phyloP scores from a whole-genome alignment of 2,329 filamentous ascomycete genomes.

The Pseudocercospora cruenta region DNA sequence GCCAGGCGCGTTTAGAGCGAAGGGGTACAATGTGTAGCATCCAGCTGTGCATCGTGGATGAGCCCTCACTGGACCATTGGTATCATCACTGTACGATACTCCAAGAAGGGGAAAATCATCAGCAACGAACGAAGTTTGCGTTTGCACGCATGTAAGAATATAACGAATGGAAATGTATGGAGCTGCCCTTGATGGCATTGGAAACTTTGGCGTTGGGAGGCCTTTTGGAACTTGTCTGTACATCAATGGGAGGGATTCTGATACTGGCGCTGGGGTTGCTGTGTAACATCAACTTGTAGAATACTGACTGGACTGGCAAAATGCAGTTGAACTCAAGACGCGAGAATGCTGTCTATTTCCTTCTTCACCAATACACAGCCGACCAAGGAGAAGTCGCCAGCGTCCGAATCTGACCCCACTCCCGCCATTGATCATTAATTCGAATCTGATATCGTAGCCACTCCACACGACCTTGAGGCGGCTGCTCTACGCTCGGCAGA shows the following conservation, averaged over 20 bases:
- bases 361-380: constrained; percentile 2
- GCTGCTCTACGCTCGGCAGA: not conserved
- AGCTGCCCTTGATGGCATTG: not conserved
- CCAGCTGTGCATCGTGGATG: not conserved
- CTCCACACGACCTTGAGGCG: not conserved
- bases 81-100: not conserved
- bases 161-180: not conserved
- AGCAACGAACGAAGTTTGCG: not conserved
- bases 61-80: not conserved
- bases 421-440: constrained; percentile 9
- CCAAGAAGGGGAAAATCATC: no score
- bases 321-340: not conserved
- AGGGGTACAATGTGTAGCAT: not conserved
- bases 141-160: not conserved
- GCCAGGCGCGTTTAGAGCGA: not conserved
- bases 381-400: not conserved
- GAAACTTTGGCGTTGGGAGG: not conserved
- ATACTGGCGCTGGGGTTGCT: not conserved
- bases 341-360: not conserved
- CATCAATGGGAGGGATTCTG: not conserved
- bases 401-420: not conserved
- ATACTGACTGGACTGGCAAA: not conserved
- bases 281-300: not conserved
- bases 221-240: not conserved
- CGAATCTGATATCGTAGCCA: constrained; percentile 8